Percentiles rank a stretch among this genome's conserved stretches.
Conservation (phyloP, 1,284 basidiomycete species). For the Sanguinoderma infundibulare region DNA sequence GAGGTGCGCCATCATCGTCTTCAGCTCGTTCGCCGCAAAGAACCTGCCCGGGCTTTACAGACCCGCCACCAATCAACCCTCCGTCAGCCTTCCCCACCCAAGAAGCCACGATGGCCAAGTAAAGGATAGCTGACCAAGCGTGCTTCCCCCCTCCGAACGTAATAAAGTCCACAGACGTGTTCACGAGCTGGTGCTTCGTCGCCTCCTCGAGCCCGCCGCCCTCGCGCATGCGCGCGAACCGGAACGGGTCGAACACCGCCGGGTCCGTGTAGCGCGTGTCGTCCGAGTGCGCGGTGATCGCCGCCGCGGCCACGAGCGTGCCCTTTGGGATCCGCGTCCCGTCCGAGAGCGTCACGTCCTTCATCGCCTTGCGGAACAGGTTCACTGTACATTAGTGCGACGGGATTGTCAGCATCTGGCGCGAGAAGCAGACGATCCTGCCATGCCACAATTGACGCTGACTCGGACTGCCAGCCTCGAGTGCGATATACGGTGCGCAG, state of each 20-base stretch:
- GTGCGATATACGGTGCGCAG: background rate
- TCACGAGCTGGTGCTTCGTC: constrained; percentile 35
- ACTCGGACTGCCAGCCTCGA: no score
- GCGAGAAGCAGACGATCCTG: no score
- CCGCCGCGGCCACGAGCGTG: constrained; percentile 45
- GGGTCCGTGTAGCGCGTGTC: constrained; percentile 45
- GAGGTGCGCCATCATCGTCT: constrained; percentile 31
- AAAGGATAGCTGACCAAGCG: constrained; percentile 32
- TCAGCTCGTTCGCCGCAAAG: constrained; percentile 31
- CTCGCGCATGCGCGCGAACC: constrained; percentile 48
- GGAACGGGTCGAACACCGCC: constrained; percentile 47
- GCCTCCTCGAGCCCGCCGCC: constrained; percentile 24
- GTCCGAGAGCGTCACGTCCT: constrained; percentile 45
- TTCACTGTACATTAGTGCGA: no score
- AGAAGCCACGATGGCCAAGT: background rate
- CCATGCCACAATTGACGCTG: no score
- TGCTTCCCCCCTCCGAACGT: constrained; percentile 37
- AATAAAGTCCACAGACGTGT: constrained; percentile 34
- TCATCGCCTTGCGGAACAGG: constrained; percentile 35
- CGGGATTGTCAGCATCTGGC: background rate
- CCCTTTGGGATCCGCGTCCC: constrained; percentile 49
- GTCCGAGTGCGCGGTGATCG: constrained; percentile 47
- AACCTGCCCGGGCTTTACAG: constrained; percentile 28
- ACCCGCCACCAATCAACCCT: background rate
- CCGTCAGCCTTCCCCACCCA: background rate